A percentile compares a stretch with the other conserved stretches of the same genome.
Evolutionary conservation across 306 rosid genomes (phyloP).

Genomic region (Quillaja saponaria): DNA sequence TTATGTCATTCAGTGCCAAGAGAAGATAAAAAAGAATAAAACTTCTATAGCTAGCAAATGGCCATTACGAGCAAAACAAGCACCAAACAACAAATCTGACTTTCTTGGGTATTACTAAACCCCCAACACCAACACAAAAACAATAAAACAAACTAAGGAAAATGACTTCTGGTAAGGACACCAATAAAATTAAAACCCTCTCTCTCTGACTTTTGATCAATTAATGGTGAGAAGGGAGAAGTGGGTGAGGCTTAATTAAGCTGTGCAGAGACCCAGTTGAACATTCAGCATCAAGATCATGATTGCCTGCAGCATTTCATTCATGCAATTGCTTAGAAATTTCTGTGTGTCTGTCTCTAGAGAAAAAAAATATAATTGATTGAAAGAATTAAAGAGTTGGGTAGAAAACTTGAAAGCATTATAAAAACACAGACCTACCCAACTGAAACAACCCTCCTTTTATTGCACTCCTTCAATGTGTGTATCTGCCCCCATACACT

Average conservation of each 20-base stretch:
- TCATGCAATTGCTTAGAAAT: constrained; percentile 39
- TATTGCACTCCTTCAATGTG: constrained; percentile 77
- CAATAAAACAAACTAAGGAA: constrained; percentile 30
- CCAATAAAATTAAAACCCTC: background rate
- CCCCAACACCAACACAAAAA: constrained; percentile 33
- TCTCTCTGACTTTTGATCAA: constrained; percentile 34
- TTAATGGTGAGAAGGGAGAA: constrained; percentile 61
- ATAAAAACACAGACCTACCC: constrained; percentile 78
- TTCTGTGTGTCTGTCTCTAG: constrained; percentile 15
- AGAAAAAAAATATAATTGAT: constrained; percentile 30
- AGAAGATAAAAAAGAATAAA: background rate
- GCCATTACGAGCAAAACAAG: background rate
- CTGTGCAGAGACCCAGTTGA: constrained; percentile 32
- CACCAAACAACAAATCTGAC: background rate
- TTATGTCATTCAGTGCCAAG: constrained; percentile 43
- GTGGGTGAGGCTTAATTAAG: constrained; percentile 71
- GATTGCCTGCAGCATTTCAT: constrained; percentile 72
- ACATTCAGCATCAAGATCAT: constrained; percentile 65
- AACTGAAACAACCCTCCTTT: constrained; percentile 64
- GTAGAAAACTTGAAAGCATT: constrained; percentile 48
- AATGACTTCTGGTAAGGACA: constrained; percentile 22
- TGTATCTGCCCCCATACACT: constrained; percentile 65
- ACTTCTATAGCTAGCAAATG: background rate
- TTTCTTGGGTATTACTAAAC: constrained; percentile 16
- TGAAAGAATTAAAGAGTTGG: constrained; percentile 21